A percentile compares a stretch with the other conserved stretches of the same genome.
Evolutionary conservation across 768 basidiomycete genomes (phyloP).

Genomic region (Atractiella rhizophila): DNA sequence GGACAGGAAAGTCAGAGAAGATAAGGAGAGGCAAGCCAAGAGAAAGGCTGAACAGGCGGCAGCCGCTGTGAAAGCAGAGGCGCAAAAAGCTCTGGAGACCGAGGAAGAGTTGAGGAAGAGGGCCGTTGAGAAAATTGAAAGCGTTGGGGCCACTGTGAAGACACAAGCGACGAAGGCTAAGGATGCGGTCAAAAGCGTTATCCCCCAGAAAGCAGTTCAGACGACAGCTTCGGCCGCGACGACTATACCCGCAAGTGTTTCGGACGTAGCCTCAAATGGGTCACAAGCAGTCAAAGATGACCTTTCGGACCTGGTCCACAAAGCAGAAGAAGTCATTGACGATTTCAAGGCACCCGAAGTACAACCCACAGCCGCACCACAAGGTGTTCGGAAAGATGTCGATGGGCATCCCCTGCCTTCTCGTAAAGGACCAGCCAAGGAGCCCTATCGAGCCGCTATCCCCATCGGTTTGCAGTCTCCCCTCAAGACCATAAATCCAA

Average conservation of each 20-base stretch:
- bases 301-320: neutral
- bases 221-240: neutral
- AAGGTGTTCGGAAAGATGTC: slow-evolving; percentile 2
- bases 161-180: slow-evolving; percentile 27
- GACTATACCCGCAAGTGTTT: neutral
- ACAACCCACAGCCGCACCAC: slow-evolving; percentile 1
- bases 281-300: slow-evolving; percentile 1
- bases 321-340: slow-evolving; percentile 4
- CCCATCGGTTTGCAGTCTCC: slow-evolving; percentile 16
- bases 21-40: slow-evolving; percentile 12
- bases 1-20: slow-evolving; percentile 7
- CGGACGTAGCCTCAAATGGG: neutral
- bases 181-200: slow-evolving; percentile 22
- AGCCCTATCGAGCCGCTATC: slow-evolving; percentile 20
- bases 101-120: slow-evolving; percentile 22
- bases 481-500: slow-evolving; percentile 31
- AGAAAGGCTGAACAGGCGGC: slow-evolving; percentile 14
- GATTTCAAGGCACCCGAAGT: neutral
- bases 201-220: neutral
- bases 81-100: slow-evolving; percentile 18
- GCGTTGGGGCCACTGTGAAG: slow-evolving; percentile 3
- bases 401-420: slow-evolving; percentile 6
- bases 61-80: slow-evolving; percentile 13
- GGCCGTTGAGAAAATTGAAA: slow-evolving; percentile 3
- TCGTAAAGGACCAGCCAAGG: slow-evolving; percentile 18